Conservation (phyloP, 139 green algal genomes). For the Chlorokybus atmophyticus region DNA sequence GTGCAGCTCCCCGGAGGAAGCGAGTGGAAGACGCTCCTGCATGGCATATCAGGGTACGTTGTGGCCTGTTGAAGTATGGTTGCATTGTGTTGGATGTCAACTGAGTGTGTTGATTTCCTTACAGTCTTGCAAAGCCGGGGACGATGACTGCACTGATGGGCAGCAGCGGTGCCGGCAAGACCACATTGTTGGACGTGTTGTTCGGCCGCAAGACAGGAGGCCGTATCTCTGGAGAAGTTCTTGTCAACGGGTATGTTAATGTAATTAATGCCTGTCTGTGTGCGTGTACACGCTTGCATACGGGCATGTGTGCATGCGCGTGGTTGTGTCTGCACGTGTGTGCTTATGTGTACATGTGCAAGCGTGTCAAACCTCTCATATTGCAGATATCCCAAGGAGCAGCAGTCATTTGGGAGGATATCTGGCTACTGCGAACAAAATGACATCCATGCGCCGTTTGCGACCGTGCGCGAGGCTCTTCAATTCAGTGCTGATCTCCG, state of each 20-base stretch:
- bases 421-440: slow-evolving; percentile 31
- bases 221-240: slow-evolving; percentile 14
- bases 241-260: slow-evolving; percentile 29
- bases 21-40: not conserved
- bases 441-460: slow-evolving; percentile 26
- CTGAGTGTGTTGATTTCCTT: slow-evolving; percentile 1
- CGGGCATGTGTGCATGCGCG: too few relatives aligned
- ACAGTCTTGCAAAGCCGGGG: slow-evolving; percentile 18
- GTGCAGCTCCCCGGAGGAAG: not conserved
- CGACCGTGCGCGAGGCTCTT: slow-evolving; percentile 26
- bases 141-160: slow-evolving; percentile 33
- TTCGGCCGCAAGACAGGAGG: slow-evolving; percentile 25
- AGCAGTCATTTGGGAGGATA: slow-evolving; percentile 27
- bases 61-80: too few relatives aligned
- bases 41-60: too few relatives aligned
- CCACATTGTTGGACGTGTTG: slow-evolving; percentile 31
- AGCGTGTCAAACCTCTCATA: too few relatives aligned
- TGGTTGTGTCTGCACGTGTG: too few relatives aligned
- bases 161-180: slow-evolving; percentile 31
- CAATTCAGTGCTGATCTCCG: slow-evolving; percentile 23
- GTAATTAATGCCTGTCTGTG: too few relatives aligned
- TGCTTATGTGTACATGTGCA: too few relatives aligned
- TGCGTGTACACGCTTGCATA: too few relatives aligned
- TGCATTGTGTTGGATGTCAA: not conserved
- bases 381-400: slow-evolving; percentile 22